Percentiles rank a stretch among this genome's conserved stretches.
These are phyloP conservation scores for Raphidocelis subcapitata DNA, from an alignment of 139 green algal species.

Conservation along the genomic window DNA sequence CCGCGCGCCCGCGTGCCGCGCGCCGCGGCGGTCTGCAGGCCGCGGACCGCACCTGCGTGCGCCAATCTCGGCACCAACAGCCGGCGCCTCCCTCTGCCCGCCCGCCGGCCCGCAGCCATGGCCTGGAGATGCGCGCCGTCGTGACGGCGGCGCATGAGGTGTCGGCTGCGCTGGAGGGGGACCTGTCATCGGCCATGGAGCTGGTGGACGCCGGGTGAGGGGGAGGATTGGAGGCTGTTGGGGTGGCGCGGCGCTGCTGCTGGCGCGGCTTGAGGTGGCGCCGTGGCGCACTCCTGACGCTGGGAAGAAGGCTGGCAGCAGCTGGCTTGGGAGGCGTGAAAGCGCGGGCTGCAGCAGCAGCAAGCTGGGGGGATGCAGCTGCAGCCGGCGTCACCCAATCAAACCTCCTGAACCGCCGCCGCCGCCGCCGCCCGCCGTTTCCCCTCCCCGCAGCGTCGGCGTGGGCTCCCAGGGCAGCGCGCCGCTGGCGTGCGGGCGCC, in stretches of 20 bases:
- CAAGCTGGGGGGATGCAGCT: too few relatives aligned
- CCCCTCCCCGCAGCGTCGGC: background rate
- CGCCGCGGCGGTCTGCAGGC: too few relatives aligned
- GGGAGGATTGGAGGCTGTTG: background rate
- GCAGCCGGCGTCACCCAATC: too few relatives aligned
- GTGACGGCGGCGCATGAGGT: conserved; percentile 21
- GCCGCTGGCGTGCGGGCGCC: conserved; percentile 18
- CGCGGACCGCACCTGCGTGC: too few relatives aligned
- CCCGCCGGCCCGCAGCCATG: conserved; percentile 3
- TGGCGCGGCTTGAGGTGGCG: too few relatives aligned
- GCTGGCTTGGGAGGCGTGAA: background rate
- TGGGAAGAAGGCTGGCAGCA: too few relatives aligned
- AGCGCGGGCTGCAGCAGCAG: too few relatives aligned
- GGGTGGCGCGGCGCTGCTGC: background rate
- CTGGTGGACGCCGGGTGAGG: conserved; percentile 24
- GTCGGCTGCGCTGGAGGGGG: conserved; percentile 24
- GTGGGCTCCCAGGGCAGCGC: conserved; percentile 8
- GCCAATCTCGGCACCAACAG: too few relatives aligned
- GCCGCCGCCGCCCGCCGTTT: too few relatives aligned
- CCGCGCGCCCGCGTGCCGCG: too few relatives aligned
- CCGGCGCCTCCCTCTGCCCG: background rate
- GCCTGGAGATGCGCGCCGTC: conserved; percentile 13
- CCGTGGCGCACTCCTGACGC: too few relatives aligned
- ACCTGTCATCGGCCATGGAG: conserved; percentile 7
- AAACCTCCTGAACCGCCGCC: too few relatives aligned